Conservation (phyloP, 148 eudicot genomes). For the Talinum fruticosum region DNA sequence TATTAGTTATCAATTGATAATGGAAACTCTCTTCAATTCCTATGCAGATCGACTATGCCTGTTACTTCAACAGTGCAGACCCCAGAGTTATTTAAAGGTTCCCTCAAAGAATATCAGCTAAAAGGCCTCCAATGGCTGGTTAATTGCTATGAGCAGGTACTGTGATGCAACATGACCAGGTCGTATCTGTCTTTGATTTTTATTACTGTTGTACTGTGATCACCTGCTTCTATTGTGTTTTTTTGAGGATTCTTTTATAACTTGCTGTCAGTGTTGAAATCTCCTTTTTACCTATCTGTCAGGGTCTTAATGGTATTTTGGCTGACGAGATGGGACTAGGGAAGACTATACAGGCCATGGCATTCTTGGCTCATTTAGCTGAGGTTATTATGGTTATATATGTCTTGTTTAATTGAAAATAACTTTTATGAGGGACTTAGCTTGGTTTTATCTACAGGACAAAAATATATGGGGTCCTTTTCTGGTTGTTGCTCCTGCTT, state of each 20-base stretch:
- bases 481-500: constrained; percentile 96
- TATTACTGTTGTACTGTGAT: not conserved
- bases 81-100: constrained; percentile 87
- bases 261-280: constrained; percentile 9
- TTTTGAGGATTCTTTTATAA: no score
- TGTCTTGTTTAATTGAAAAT: not conserved
- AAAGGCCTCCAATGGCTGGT: constrained; percentile 99
- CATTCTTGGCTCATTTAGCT: constrained; percentile 97
- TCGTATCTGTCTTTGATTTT: not conserved
- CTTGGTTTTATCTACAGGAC: constrained; percentile 49
- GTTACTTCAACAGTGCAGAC: constrained; percentile 86
- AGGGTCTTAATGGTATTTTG: constrained; percentile 98
- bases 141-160: constrained; percentile 98
- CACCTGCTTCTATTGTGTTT: constrained; percentile 11
- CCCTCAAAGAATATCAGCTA: constrained; percentile 90
- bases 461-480: constrained; percentile 99
- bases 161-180: not conserved
- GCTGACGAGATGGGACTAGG: constrained; percentile 99
- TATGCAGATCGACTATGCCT: constrained; percentile 90
- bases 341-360: constrained; percentile 98
- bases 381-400: constrained; percentile 54
- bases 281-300: constrained; percentile 16
- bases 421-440: constrained; percentile 17
- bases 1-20: constrained; percentile 10
- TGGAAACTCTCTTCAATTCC: constrained; percentile 9